These are phyloP conservation scores for Chernovozyma aurita DNA, from an alignment of 1,139 yeast genomes.

Conservation along the genomic window DNA sequence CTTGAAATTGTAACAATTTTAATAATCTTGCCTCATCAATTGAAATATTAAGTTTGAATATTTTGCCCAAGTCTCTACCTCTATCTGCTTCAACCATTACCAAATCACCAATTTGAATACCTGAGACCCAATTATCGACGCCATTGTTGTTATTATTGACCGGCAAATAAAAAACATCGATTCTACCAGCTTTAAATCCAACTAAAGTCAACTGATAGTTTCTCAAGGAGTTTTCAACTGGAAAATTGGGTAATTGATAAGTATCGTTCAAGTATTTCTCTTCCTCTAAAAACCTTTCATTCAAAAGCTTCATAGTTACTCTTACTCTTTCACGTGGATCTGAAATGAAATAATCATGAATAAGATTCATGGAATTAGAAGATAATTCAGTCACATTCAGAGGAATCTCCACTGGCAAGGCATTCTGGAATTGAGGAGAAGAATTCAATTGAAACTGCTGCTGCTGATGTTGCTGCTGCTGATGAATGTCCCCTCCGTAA, in stretches of 20 bases:
- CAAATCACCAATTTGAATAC: slow-evolving; percentile 58
- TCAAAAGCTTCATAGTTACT: slow-evolving; percentile 24
- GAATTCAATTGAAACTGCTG: slow-evolving; percentile 1
- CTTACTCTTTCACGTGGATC: slow-evolving; percentile 42
- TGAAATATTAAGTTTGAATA: slow-evolving; percentile 61
- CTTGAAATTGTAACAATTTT: slow-evolving; percentile 51
- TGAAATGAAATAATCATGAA: slow-evolving; percentile 31
- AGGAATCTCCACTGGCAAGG: not conserved
- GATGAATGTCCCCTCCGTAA: slow-evolving; percentile 17
- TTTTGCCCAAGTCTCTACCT: slow-evolving; percentile 85
- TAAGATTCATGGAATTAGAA: slow-evolving; percentile 14
- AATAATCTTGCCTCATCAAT: slow-evolving; percentile 59
- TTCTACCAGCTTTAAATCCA: slow-evolving; percentile 80
- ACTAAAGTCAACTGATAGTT: slow-evolving; percentile 54
- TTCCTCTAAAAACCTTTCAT: slow-evolving; percentile 24
- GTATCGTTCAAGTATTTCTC: slow-evolving; percentile 27
- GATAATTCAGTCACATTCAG: not conserved
- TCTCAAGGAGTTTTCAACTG: slow-evolving; percentile 30
- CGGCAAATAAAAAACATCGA: slow-evolving; percentile 77
- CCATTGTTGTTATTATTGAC: slow-evolving; percentile 16
- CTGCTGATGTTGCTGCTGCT: slow-evolving; percentile 4
- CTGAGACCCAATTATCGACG: slow-evolving; percentile 14
- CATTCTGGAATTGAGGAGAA: slow-evolving; percentile 2
- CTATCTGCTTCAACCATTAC: slow-evolving; percentile 98
- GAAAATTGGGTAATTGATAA: slow-evolving; percentile 40